Evolutionary conservation across 768 basidiomycete genomes (phyloP).

Genomic region (Trametes punicea): DNA sequence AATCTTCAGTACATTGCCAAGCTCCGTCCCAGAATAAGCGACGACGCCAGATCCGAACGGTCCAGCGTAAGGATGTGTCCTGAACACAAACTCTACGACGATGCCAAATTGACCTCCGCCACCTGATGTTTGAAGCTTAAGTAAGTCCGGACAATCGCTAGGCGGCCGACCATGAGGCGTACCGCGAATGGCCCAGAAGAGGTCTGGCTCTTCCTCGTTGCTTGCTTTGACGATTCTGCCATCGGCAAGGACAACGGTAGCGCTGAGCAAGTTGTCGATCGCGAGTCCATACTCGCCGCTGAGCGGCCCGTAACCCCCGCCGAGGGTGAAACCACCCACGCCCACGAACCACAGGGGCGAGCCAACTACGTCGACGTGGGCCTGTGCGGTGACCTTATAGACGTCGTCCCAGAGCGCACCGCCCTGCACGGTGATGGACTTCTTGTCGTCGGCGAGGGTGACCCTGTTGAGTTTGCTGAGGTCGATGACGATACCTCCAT

Average conservation of each 20-base stretch:
- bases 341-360: conserved; percentile 24
- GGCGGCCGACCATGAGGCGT: neutral
- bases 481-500: conserved; percentile 35
- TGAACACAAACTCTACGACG: conserved; percentile 31
- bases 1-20: conserved; percentile 9
- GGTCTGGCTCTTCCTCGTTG: conserved; percentile 25
- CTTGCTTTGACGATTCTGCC: conserved; percentile 25
- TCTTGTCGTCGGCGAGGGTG: conserved; percentile 26
- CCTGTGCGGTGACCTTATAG: conserved; percentile 20
- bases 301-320: conserved; percentile 27
- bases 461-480: conserved; percentile 28
- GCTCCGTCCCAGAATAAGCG: conserved; percentile 14
- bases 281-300: conserved; percentile 26
- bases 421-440: conserved; percentile 29
- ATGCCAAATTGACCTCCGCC: conserved; percentile 29
- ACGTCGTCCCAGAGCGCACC: conserved; percentile 32
- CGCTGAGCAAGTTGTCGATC: conserved; percentile 24
- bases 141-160: neutral
- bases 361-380: conserved; percentile 19
- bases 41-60: conserved; percentile 15
- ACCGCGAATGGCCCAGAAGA: conserved; percentile 33
- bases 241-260: conserved; percentile 21
- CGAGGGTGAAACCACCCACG: conserved; percentile 24
- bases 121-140: conserved; percentile 3
- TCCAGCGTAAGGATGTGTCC: conserved; percentile 18